phyloP scores from a whole-genome alignment of 192 early-diverging fungal species.

The Dissophora ornata region DNA sequence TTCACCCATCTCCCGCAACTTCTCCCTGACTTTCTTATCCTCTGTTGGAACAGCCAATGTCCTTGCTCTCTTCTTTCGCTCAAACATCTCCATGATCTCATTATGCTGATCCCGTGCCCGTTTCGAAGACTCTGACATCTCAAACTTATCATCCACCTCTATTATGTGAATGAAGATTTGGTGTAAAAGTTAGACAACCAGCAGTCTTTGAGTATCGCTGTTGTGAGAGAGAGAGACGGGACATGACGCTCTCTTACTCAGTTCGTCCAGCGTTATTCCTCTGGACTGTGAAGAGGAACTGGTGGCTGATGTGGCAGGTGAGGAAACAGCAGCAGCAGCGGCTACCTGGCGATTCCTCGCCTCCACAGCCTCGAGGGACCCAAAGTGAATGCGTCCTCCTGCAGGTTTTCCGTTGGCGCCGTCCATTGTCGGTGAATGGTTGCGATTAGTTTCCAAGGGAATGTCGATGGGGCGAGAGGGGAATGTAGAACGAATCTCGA shows the following conservation, averaged over 20 bases:
- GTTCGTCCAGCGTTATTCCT: constrained; percentile 20
- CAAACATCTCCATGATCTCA: constrained; percentile 75
- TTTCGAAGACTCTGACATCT: constrained; percentile 58
- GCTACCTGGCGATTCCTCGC: constrained; percentile 55
- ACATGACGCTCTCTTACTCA: constrained; percentile 44
- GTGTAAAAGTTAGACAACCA: too few species aligned
- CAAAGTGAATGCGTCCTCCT: constrained; percentile 69
- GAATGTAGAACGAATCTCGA: too few species aligned
- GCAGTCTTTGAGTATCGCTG: too few species aligned
- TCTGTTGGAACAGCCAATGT: constrained; percentile 92
- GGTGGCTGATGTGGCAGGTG: constrained; percentile 3
- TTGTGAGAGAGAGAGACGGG: too few species aligned
- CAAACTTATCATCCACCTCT: constrained; percentile 52
- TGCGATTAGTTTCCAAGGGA: too few species aligned
- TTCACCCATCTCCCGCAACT: constrained; percentile 81
- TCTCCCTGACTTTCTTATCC: constrained; percentile 79
- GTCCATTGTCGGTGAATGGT: too few species aligned
- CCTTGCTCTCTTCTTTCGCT: constrained; percentile 79
- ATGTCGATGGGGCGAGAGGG: too few species aligned
- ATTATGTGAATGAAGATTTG: not conserved
- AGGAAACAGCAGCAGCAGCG: constrained; percentile 23
- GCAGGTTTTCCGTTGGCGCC: constrained; percentile 53
- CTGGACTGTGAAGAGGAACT: constrained; percentile 3
- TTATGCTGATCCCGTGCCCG: constrained; percentile 61
- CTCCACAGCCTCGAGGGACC: constrained; percentile 66